Evolutionary conservation across 192 early-diverging fungal genomes (phyloP).

Genomic region (Backusella circina): DNA sequence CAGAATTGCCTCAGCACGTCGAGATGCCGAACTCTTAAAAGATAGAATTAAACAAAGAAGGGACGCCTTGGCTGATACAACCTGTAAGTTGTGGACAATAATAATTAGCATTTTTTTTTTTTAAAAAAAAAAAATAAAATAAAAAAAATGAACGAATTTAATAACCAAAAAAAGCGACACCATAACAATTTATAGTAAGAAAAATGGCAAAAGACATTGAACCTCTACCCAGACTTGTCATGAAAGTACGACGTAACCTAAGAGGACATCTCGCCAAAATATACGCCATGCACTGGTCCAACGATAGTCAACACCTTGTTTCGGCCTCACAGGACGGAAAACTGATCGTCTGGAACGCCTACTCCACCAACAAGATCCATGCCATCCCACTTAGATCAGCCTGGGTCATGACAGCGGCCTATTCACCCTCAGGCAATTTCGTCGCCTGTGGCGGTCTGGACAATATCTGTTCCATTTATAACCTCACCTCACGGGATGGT

Average conservation of each 20-base stretch:
- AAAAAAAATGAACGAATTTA: neutral
- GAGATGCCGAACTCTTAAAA: conserved; percentile 92
- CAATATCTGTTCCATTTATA: conserved; percentile 99
- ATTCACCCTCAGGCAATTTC: conserved; percentile 94
- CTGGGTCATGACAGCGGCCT: conserved; percentile 99
- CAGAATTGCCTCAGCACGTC: conserved; percentile 82
- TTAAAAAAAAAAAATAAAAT: no score
- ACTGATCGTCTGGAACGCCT: conserved; percentile 98
- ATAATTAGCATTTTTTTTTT: no score
- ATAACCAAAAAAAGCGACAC: neutral
- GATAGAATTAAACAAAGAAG: conserved; percentile 92
- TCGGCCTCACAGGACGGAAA: conserved; percentile 98
- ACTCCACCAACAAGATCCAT: conserved; percentile 97
- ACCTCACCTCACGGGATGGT: conserved; percentile 93
- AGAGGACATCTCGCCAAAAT: conserved; percentile 98
- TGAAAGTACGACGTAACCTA: conserved; percentile 96
- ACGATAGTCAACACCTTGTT: conserved; percentile 91
- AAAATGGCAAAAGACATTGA: conserved; percentile 64
- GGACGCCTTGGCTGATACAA: conserved; percentile 90
- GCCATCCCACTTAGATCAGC: conserved; percentile 98
- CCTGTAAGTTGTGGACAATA: conserved; percentile 58
- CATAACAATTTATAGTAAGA: conserved; percentile 6
- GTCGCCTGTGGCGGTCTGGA: conserved; percentile 99
- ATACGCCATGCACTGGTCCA: conserved; percentile 63
- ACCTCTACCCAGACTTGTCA: conserved; percentile 77